Base-by-base conservation (phyloP, 768 basidiomycete species). In the Sarcomyxa edulis region DNA sequence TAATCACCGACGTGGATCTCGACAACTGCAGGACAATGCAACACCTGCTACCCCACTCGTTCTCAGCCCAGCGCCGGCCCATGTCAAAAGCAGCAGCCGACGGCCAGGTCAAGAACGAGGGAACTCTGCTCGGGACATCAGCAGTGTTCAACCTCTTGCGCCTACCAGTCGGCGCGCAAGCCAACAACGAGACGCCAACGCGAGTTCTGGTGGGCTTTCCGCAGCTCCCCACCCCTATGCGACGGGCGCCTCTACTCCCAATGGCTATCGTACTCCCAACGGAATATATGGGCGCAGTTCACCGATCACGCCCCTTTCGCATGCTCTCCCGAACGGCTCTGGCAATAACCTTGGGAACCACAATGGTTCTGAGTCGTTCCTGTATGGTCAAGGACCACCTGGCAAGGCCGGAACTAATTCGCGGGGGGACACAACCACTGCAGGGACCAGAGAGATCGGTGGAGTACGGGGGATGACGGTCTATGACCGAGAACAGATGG, bases 151-250 rank as follows among this genome's bases (percentile, higher is more conserved):
- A 52, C 75, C 81, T 6, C 59, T 84, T n/a, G 68, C 76, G 11
- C 76, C 86, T 10, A 66, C 70, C 6, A 78, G 78, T 50, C 73
- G 84, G 36, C 76, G 86, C 26, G 71, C 71, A 3, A 86, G 85
- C 51, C 81, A 84, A 52, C 76, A 73, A 38, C 65, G 72, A 38
- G 72, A 74, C 22, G 50, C 53, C 12, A 65, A 55, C 21, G 63
- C 64, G 16, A n/a, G n/a, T n/a, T 49, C 59, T 20, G 52, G 44
- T 12, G 66, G 61, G 40, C 47, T 60, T 4, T 69, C 68, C 7
- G 66, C 81, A 27, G 61, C 70, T 14, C 70, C 79, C 21, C 86
- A 89, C 53, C 86, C 86, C 22, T 89, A 88, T 40, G 86, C 84
- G 7, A 67, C 74, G 14, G n/a, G n/a, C 24, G 74, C 78, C 6